phyloP scores from a whole-genome alignment of 1,284 basidiomycete genomes.

The Moesziomyces globuligerus region DNA sequence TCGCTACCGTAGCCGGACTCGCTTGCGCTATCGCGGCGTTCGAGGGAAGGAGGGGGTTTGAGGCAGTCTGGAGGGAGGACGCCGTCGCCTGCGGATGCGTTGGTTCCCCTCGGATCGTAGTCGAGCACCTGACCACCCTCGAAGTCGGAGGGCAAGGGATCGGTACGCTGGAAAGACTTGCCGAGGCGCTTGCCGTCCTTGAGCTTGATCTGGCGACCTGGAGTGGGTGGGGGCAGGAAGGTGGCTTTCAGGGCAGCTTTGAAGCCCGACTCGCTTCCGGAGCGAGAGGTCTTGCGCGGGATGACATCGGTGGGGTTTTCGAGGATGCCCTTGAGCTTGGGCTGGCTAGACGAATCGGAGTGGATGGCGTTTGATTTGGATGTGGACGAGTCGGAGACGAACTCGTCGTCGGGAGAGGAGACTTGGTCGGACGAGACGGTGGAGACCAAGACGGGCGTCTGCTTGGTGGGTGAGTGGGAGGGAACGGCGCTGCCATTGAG shows the following conservation, averaged over 20 bases:
- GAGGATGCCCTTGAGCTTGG: slow-evolving; percentile 50
- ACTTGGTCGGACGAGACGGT: slow-evolving; percentile 10
- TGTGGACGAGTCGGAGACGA: slow-evolving; percentile 18
- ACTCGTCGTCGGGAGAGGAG: slow-evolving; percentile 25
- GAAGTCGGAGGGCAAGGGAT: slow-evolving; percentile 36
- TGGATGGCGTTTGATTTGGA: slow-evolving; percentile 1
- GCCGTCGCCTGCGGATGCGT: slow-evolving; percentile 53
- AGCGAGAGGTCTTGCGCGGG: slow-evolving; percentile 21
- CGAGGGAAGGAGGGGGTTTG: slow-evolving; percentile 3
- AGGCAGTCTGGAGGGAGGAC: slow-evolving; percentile 27
- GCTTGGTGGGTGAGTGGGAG: slow-evolving; percentile 17
- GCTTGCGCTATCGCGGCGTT: slow-evolving; percentile 16
- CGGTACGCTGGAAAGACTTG: slow-evolving; percentile 49
- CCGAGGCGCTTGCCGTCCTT: slow-evolving; percentile 49
- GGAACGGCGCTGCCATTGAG: neutral
- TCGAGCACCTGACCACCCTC: slow-evolving; percentile 55
- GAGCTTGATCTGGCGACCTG: slow-evolving; percentile 50
- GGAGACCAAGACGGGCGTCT: slow-evolving; percentile 7
- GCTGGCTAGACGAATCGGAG: slow-evolving; percentile 9
- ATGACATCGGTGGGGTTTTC: slow-evolving; percentile 49
- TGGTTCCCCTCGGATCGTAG: slow-evolving; percentile 51
- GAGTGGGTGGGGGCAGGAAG: slow-evolving; percentile 49
- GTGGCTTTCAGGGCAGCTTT: slow-evolving; percentile 52
- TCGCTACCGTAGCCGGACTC: slow-evolving; percentile 46
- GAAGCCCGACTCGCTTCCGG: slow-evolving; percentile 30